Evolutionary conservation across 495 filamentous ascomycete species (phyloP).

Genomic region (Tuber umbilicatum): DNA sequence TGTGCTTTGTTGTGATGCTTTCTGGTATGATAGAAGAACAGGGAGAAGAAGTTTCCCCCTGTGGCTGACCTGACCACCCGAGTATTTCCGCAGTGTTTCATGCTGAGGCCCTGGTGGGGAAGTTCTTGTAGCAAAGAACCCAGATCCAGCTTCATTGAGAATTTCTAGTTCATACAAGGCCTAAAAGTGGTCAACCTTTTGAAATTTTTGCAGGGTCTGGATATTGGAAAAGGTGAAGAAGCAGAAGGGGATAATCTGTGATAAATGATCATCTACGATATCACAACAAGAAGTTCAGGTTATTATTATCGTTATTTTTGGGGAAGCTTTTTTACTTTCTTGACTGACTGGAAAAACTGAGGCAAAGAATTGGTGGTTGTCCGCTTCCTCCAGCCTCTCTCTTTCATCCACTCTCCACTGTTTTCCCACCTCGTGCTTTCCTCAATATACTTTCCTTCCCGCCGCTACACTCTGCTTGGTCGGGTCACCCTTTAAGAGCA

Average conservation of each 20-base stretch:
- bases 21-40: background rate
- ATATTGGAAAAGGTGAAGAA: background rate
- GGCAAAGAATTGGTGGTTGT: background rate
- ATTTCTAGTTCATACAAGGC: background rate
- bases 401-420: slow-evolving; percentile 1
- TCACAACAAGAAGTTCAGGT: background rate
- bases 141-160: background rate
- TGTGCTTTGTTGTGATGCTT: background rate
- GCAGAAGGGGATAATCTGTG: background rate
- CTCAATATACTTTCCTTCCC: background rate
- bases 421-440: background rate
- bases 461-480: slow-evolving; percentile 1
- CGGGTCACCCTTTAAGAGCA: background rate
- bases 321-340: background rate
- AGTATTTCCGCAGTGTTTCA: background rate
- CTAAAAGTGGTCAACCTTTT: background rate
- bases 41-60: background rate
- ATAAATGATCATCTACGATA: background rate
- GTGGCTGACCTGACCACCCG: background rate
- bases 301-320: background rate
- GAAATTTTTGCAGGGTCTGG: background rate
- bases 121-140: background rate
- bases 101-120: background rate
- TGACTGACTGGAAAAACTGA: background rate
- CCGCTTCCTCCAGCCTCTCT: slow-evolving; percentile 3